Evolutionary conservation across 164 flowering plant genomes (phyloP), one percentile per base, ranked within the genome.

Genomic region (Tinospora cordifolia): DNA sequence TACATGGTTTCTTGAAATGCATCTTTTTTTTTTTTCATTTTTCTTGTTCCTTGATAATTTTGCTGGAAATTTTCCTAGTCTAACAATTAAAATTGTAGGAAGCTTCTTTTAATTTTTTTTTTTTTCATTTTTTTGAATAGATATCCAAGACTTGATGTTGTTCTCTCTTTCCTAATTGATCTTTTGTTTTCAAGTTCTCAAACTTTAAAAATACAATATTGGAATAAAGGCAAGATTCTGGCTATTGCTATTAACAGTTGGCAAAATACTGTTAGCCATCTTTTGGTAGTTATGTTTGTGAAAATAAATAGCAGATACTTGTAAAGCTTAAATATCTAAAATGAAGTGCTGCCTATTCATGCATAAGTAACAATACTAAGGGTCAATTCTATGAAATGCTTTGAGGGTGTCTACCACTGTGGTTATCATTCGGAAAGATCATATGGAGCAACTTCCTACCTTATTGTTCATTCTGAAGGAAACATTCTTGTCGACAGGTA

Each of bases 401-500:
- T 78, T 71, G 77, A 85, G 90, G 90, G 85, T 71, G 82, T 87
- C 24, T 87, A 75, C 74, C 86, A 87, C 71, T 84, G 88, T 78
- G 90, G 90, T 17, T 81, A 84, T 74, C 90, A 85, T 65, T 81
- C 88, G 9, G 83, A 83, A 67, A 77, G 76, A 71, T 81, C 88
- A 38, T 84, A 64, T 75, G 90, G 88, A 71, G 88, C 83, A 47
- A 47, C 88, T 49, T 84, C 90, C 59, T 85, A 85, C 72, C 72
- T 87, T 60, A 79, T 87, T 65, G 75, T 79, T 69, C 90, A 82
- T 62, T 84, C 87, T 17, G 80, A 84, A 62, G 90, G 90, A 75
- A 87, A 87, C 79, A 85, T 87, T 68, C 83, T 85, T 46, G 76
- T 87, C 41, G 90, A 87, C 78, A 85, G 90, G 90, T 87, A 69